A percentile compares a stretch with the other conserved stretches of the same genome.
Evolutionary conservation across 768 basidiomycete genomes (phyloP).

Genomic region (Cubamyces sp.): DNA sequence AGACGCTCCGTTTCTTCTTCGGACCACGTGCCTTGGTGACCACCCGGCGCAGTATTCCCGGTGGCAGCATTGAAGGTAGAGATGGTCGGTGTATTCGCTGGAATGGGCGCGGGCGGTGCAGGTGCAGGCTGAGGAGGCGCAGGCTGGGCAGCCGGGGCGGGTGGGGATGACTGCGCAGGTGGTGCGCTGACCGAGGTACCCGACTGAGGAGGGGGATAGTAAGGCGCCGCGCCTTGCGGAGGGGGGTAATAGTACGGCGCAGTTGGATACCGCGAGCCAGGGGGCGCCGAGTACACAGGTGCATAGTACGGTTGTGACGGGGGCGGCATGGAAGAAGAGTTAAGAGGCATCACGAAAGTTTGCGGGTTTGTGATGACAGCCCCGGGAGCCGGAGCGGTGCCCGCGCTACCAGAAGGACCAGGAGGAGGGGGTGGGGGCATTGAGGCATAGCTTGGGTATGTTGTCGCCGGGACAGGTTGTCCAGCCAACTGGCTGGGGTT

Average conservation of each 20-base stretch:
- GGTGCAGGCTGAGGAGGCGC: constrained; percentile 35
- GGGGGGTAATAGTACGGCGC: constrained; percentile 66
- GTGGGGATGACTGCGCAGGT: constrained; percentile 34
- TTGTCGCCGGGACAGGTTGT: constrained; percentile 50
- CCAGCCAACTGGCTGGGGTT: constrained; percentile 73
- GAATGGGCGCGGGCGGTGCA: constrained; percentile 10
- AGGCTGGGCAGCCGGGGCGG: constrained; percentile 19
- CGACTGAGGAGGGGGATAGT: constrained; percentile 29
- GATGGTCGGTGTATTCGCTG: constrained; percentile 24
- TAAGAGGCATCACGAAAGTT: constrained; percentile 73
- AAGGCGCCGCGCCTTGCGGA: constrained; percentile 31
- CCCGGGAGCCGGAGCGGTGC: constrained; percentile 41
- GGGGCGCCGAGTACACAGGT: constrained; percentile 40
- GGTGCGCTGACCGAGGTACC: constrained; percentile 11
- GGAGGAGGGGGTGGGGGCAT: constrained; percentile 35
- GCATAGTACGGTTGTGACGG: constrained; percentile 46
- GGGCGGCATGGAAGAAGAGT: constrained; percentile 46
- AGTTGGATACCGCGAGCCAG: constrained; percentile 55
- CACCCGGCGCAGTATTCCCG: constrained; percentile 35
- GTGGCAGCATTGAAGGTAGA: constrained; percentile 34
- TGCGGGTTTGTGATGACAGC: constrained; percentile 70
- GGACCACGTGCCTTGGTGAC: constrained; percentile 76
- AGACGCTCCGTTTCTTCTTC: constrained; percentile 76
- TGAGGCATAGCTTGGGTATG: constrained; percentile 35
- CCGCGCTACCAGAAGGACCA: constrained; percentile 34